Conservation (phyloP, 2,329 filamentous ascomycete genomes). For the Phyllosticta capitalensis region DNA sequence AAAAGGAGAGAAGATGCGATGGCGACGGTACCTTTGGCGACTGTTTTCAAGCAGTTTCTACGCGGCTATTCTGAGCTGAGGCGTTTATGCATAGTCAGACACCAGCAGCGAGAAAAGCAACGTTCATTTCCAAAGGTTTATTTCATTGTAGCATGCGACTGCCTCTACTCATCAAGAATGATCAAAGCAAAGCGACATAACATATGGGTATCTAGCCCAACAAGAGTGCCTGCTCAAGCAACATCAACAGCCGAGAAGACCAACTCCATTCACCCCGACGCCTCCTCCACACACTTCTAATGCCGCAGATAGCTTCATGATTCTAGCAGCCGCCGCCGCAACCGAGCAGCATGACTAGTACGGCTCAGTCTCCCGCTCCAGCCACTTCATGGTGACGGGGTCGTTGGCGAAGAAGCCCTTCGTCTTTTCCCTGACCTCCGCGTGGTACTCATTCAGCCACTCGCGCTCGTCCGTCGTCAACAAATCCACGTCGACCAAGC, state of each 20-base stretch:
- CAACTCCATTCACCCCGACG: neutral
- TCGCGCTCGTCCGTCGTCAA: constrained; percentile 65
- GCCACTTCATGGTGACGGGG: constrained; percentile 63
- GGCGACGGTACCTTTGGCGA: too few species aligned
- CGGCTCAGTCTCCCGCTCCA: constrained; percentile 74
- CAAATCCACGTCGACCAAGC: constrained; percentile 66
- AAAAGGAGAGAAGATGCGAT: too few species aligned
- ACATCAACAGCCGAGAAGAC: neutral
- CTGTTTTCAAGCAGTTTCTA: too few species aligned
- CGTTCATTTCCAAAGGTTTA: too few species aligned
- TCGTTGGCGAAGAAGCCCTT: constrained; percentile 66
- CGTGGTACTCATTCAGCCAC: constrained; percentile 83
- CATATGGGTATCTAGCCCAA: neutral
- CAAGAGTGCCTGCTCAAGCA: neutral
- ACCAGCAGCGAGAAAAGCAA: too few species aligned
- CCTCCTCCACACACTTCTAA: neutral
- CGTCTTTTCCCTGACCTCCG: constrained; percentile 74
- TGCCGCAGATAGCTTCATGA: neutral
- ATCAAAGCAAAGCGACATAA: neutral
- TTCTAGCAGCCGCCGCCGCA: neutral
- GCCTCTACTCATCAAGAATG: neutral
- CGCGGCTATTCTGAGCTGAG: too few species aligned
- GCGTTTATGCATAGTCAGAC: too few species aligned
- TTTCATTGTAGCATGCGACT: neutral
- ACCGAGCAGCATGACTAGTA: constrained; percentile 31